Evolutionary conservation across 1,284 basidiomycete species (phyloP).

Genomic region (Sporisorium sorghi): DNA sequence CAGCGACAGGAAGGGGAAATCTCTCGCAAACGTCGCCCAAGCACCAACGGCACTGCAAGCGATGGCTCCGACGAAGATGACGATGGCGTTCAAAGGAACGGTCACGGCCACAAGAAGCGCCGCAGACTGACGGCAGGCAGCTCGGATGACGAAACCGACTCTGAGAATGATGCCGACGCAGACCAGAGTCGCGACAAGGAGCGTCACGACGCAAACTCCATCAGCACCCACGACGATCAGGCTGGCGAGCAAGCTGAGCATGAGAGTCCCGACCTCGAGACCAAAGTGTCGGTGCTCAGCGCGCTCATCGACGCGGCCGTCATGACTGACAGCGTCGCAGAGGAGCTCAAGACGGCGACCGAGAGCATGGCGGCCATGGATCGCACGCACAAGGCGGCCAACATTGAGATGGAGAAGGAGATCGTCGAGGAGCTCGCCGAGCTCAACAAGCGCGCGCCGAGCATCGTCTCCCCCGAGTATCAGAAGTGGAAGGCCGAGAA

Average conservation of each 20-base stretch:
- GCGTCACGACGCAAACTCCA: not conserved
- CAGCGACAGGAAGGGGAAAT: constrained; percentile 20
- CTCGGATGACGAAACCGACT: constrained; percentile 22
- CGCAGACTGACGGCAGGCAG: constrained; percentile 22
- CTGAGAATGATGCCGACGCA: not conserved
- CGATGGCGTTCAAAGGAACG: constrained; percentile 8
- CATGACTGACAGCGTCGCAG: constrained; percentile 38
- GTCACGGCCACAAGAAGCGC: constrained; percentile 16
- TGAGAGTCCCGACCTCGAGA: constrained; percentile 42
- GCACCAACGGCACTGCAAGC: constrained; percentile 5
- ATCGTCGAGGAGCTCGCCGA: constrained; percentile 47
- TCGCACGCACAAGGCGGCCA: constrained; percentile 16
- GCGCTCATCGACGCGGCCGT: constrained; percentile 45
- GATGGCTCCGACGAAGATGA: constrained; percentile 31
- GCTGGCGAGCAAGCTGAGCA: constrained; percentile 11
- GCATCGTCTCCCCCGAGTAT: constrained; percentile 43
- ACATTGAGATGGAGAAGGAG: constrained; percentile 42
- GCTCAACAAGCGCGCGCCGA: constrained; percentile 46
- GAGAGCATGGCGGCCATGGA: constrained; percentile 35
- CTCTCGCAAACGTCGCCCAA: constrained; percentile 16
- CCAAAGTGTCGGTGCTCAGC: constrained; percentile 38
- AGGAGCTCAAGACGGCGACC: constrained; percentile 42
- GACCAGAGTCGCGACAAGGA: constrained; percentile 2
- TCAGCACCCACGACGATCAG: constrained; percentile 4
- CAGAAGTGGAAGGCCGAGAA: constrained; percentile 48